Percentiles rank a stretch among this genome's conserved stretches.
Evolutionary conservation across 2,329 filamentous ascomycete species (phyloP).

Genomic region (Penicillium sp.): DNA sequence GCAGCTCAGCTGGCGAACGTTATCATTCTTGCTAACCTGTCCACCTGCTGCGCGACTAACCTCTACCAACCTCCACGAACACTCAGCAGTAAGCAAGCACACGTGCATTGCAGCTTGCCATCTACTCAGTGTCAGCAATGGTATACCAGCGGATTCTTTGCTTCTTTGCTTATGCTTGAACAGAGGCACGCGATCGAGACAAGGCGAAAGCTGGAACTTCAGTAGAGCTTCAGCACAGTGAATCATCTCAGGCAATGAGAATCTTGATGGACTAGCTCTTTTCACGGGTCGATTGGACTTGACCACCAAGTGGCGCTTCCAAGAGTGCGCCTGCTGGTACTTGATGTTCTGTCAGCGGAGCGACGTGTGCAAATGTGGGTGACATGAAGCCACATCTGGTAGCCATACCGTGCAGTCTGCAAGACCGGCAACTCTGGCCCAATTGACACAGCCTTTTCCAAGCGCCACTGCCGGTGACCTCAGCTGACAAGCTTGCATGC

Average conservation of each 20-base stretch:
- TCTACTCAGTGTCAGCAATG: no score
- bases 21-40: not conserved
- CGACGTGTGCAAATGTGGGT: not conserved
- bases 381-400: not conserved
- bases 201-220: not conserved
- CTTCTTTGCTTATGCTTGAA: not conserved
- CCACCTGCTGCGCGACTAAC: not conserved
- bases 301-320: no score
- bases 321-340: not conserved
- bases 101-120: not conserved
- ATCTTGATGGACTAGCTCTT: not conserved
- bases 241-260: not conserved
- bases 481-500: not conserved
- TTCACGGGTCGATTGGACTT: no score
- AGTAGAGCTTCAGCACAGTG: not conserved
- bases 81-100: not conserved
- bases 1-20: not conserved
- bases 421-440: not conserved
- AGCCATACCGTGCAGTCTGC: not conserved
- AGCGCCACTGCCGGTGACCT: not conserved
- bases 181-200: not conserved
- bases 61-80: not conserved
- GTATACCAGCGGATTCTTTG: no score
- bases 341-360: not conserved
- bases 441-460: not conserved